Conservation (phyloP, 257 asterid species). For the Solanum pinnatisectum region DNA sequence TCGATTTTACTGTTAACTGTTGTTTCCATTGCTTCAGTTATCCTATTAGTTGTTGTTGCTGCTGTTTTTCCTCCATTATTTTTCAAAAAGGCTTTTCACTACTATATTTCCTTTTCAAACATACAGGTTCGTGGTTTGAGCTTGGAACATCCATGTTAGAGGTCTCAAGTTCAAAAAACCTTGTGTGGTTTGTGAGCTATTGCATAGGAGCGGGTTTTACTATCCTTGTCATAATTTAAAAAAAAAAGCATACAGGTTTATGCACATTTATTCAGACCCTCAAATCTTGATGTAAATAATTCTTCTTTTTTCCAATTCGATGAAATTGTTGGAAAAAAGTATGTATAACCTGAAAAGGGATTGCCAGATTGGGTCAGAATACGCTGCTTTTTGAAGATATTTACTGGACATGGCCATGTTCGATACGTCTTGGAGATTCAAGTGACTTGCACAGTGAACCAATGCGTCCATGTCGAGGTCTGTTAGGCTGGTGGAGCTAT, state of each 20-base stretch:
- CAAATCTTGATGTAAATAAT: background rate
- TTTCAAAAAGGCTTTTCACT: background rate
- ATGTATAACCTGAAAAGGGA: constrained; percentile 46
- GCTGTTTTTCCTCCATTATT: too few relatives aligned
- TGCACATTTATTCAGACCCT: background rate
- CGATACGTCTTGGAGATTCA: constrained; percentile 45
- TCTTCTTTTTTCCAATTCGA: background rate
- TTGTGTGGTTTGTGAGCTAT: too few relatives aligned
- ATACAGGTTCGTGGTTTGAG: too few relatives aligned
- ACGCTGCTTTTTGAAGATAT: constrained; percentile 44
- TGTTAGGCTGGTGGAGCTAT: constrained; percentile 32
- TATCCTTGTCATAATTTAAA: too few relatives aligned
- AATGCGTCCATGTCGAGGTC: constrained; percentile 54
- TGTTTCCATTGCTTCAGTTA: background rate
- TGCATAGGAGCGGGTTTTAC: too few relatives aligned
- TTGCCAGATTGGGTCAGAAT: constrained; percentile 65
- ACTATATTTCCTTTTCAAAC: background rate
- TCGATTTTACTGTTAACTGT: background rate
- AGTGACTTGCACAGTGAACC: constrained; percentile 42
- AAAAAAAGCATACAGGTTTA: background rate
- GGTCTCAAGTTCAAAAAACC: too few relatives aligned
- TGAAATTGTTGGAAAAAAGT: too few relatives aligned
- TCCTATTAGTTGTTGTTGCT: background rate
- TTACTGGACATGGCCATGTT: constrained; percentile 61
- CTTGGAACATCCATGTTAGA: too few relatives aligned